Percentiles rank a stretch among this genome's conserved stretches.
Evolutionary conservation across 345 rosid genomes (phyloP).

Genomic region (Linum lewisii): DNA sequence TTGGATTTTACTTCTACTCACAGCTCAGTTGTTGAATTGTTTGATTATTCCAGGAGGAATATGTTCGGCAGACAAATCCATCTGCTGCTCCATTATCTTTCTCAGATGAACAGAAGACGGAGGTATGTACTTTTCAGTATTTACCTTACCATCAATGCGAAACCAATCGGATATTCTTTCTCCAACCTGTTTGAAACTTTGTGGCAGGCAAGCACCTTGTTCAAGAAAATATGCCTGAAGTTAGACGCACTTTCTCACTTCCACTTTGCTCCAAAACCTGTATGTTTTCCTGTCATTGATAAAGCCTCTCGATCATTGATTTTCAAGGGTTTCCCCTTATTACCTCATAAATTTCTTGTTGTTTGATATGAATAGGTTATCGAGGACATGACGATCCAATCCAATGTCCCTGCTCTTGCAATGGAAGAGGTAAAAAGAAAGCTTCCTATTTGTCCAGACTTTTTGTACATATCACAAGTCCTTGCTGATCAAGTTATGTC

Average conservation of each 20-base stretch:
- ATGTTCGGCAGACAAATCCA: constrained; percentile 58
- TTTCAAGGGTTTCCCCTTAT: constrained; percentile 13
- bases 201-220: constrained; percentile 58
- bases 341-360: neutral
- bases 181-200: constrained; percentile 7
- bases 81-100: constrained; percentile 56
- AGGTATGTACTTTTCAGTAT: constrained; percentile 29
- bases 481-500: constrained; percentile 10
- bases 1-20: neutral
- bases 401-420: constrained; percentile 90
- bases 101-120: constrained; percentile 80
- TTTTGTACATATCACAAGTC: neutral
- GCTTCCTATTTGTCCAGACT: neutral
- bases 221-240: constrained; percentile 79
- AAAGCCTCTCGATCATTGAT: neutral
- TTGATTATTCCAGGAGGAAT: constrained; percentile 58
- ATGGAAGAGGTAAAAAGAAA: constrained; percentile 78
- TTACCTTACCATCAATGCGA: neutral
- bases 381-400: constrained; percentile 83
- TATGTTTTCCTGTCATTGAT: constrained; percentile 28
- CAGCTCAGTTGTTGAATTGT: constrained; percentile 1
- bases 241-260: constrained; percentile 97
- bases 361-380: constrained; percentile 41
- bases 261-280: constrained; percentile 95
- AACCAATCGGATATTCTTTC: neutral